phyloP scores from a whole-genome alignment of 495 filamentous ascomycete species.

The Talaromyces liani region DNA sequence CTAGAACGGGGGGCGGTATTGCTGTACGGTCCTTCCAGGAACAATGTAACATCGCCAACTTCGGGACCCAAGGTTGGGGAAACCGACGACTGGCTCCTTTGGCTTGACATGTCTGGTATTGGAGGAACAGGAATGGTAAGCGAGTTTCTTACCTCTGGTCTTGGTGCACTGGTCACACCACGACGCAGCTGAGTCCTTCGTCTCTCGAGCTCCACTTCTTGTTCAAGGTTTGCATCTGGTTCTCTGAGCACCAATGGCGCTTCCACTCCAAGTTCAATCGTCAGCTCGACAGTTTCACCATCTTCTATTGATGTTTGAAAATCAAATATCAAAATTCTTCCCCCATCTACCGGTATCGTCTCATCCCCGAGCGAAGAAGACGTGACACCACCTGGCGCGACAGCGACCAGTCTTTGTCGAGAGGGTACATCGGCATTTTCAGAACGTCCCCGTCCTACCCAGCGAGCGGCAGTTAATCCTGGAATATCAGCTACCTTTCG shows the following conservation, averaged over 20 bases:
- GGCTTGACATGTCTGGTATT: neutral
- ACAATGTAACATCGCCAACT: slow-evolving; percentile 14
- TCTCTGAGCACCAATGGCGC: slow-evolving; percentile 65
- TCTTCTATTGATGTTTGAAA: slow-evolving; percentile 55
- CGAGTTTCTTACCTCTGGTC: neutral
- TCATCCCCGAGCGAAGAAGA: slow-evolving; percentile 59
- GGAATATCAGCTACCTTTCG: slow-evolving; percentile 33
- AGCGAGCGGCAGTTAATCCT: slow-evolving; percentile 34
- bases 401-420: slow-evolving; percentile 53
- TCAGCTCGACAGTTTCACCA: slow-evolving; percentile 48
- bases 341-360: slow-evolving; percentile 74
- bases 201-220: slow-evolving; percentile 75
- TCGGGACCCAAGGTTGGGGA: slow-evolving; percentile 6
- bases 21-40: slow-evolving; percentile 54
- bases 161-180: slow-evolving; percentile 16
- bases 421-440: slow-evolving; percentile 2
- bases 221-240: slow-evolving; percentile 67
- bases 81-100: neutral
- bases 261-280: slow-evolving; percentile 67
- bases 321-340: slow-evolving; percentile 69
- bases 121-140: slow-evolving; percentile 5
- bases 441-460: slow-evolving; percentile 23
- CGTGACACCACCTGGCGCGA: slow-evolving; percentile 67
- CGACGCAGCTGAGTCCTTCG: slow-evolving; percentile 52
- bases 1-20: slow-evolving; percentile 72